Evolutionary conservation across 1,284 basidiomycete species (phyloP), one percentile per base, ranked within the genome.

Genomic region (Gymnopus androsaceus): DNA sequence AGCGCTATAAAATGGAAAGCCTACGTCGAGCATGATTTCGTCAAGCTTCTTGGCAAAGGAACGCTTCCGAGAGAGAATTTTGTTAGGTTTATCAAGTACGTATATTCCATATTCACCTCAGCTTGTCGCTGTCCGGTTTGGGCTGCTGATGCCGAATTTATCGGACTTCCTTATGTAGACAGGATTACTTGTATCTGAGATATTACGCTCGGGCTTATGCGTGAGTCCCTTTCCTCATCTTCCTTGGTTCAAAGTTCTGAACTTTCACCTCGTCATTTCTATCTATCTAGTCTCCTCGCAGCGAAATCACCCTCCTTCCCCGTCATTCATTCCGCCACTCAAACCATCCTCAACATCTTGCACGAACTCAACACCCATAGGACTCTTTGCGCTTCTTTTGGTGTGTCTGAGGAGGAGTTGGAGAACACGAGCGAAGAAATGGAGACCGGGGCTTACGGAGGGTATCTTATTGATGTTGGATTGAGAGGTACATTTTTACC

Each of bases 1-100:
- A 82, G 82, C 19, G 65, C 75, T 0, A 61, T 66, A 1, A 71
- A 82, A 2, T 95, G 92, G 92, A 86, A 85, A 59, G 74, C 76
- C 46, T 94, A 91, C 63, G 86, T 92, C 0, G 80, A 92, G 63
- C 94, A 96, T 63, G 84, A 88, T 1, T 97, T 96, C 63, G 91
- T 95, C 23, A 75, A 77, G 52, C 81, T 86, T 57, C 76, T 96
- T 0, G 92, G 87, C 0, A 71, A 79, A 45, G 93, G 92, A 0
- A 87, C 82, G 0, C 79, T 96, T 2, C 77, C 83, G 0, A 72
- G 70, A 28, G 76, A 83, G 27, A 76, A 78, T 25, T 97, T 98
- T 71, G 67, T 90, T 21, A 88, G 94, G 69, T 98, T 96, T 69
- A 88, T 98, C 72, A 89, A 83, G 88, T 89, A 57, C 31, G 83